Base-by-base conservation (phyloP, 345 rosid species). In the Psidium friedrichsthalianum region DNA sequence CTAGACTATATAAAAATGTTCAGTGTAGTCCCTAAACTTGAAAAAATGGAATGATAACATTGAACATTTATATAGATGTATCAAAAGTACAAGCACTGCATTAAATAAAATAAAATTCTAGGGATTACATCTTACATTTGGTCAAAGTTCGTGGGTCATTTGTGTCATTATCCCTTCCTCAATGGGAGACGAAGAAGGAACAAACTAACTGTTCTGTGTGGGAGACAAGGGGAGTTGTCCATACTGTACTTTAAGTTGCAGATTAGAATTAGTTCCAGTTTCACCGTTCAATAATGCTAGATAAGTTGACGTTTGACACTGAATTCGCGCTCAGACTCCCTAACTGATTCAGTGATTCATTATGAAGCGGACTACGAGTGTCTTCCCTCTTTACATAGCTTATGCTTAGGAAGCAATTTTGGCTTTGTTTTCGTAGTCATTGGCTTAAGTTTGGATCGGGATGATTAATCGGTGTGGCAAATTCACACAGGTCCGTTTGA, bases 401-500 rank as follows among this genome's bases (percentile, higher is more conserved):
- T 69, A 32, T 47, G 8, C 78, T 69, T 8, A 36, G 44, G 44
- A 69, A 69, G 18, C 24, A 21, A 44, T 69, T 2, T 69, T 40
- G 9, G 47, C 12, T 69, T 24, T 32, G 78, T 69, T 32, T 44
- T 69, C 78, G 6, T 32, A 6, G 42, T 69, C 22, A 21, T 32
- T 69, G 4, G 22, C 18, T 69, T 7, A 8, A 69, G 78, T 69
- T 40, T 69, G 78, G 24, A 32, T 21, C 9, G 24, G 78, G 44
- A 32, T 69, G 78, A 32, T 8, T 49, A 15, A 12, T 29, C 36
- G 51, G 12, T 5, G 24, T 53, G 82, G 36, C 22, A 32, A 9
- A 42, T 57, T 20, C 56, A 32, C 14, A 54, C 84, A 86, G 88
- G 85, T 24, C 88, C 88, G 22, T 86, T 9, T 32, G 88, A 83